These are phyloP conservation scores for Hydnomerulius pinastri DNA, from an alignment of 768 basidiomycete genomes.

Conservation along the genomic window DNA sequence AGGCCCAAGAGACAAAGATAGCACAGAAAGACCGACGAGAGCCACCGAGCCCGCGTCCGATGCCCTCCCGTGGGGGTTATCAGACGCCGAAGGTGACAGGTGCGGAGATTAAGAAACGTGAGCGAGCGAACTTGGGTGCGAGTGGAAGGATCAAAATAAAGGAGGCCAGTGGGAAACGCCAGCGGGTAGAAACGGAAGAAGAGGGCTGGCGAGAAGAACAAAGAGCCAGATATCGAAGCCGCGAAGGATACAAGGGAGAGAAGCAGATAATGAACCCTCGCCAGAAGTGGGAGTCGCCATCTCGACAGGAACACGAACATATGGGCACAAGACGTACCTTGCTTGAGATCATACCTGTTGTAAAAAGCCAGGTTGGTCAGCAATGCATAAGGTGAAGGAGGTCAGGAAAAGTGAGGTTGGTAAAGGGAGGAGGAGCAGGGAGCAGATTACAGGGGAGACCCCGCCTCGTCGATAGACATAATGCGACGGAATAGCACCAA, in stretches of 20 bases:
- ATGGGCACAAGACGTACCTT: slow-evolving; percentile 53
- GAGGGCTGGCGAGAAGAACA: neutral
- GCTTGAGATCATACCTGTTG: slow-evolving; percentile 90
- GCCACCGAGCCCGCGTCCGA: too few relatives aligned
- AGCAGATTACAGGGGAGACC: neutral
- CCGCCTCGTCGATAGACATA: too few relatives aligned
- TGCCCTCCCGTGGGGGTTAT: neutral
- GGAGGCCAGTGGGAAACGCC: neutral
- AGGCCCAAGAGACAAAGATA: slow-evolving; percentile 7
- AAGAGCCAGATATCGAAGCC: too few relatives aligned
- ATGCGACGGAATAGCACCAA: too few relatives aligned
- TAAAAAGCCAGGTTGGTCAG: slow-evolving; percentile 9
- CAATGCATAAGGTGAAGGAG: slow-evolving; percentile 6
- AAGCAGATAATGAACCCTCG: neutral
- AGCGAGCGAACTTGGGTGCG: neutral
- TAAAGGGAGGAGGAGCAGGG: slow-evolving; percentile 3
- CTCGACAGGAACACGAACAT: neutral
- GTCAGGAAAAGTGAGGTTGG: neutral
- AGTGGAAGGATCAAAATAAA: slow-evolving; percentile 10
- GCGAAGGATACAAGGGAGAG: neutral
- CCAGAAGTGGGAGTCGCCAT: neutral
- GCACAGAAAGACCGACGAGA: too few relatives aligned
- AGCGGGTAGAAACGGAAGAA: neutral
- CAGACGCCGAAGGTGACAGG: neutral
- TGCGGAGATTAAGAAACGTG: slow-evolving; percentile 14